Evolutionary conservation across 768 basidiomycete species (phyloP), one percentile per base, ranked within the genome.

Genomic region (Russula sp.): DNA sequence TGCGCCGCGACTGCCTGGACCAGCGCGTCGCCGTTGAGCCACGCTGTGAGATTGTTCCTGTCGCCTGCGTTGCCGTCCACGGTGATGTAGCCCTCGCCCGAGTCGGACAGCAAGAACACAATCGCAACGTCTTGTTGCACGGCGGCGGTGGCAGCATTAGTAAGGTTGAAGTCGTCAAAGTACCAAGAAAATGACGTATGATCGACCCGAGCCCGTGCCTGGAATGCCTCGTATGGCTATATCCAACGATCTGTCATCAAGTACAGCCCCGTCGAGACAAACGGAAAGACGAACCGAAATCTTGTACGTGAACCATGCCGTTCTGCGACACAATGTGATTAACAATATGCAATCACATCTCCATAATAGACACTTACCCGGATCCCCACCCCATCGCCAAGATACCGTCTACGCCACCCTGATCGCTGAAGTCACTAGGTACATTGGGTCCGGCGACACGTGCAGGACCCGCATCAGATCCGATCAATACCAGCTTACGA

Each of bases 301-400:
- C 14, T 93, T 81, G 72, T 93, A 93, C 6, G 86, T 83, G 76
- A 90, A 86, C 66, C 84, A 82, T 13, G 83, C 78, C 0, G 93
- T 90, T 6, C 82, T 81, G 25, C 61, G 68, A 46, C 65, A n/a
- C 78, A 14, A 41, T 1, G 4, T 46, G 43, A 25, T 6, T 25
- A 13, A 11, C 6, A 5, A 5, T 13, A 9, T 9, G 16, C 20
- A 25, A 25, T 3, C 8, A 35, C 5, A 3, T 0, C 25, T 3
- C 14, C 7, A 18, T n/a, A 8, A 46, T 13, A 47, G 22, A 6
- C 9, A 42, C 64, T 42, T 7, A 65, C 73, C 91, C 92, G 53
- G 86, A 88, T 41, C 92, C 94, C 94, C 94, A 97, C 14, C 93
- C 93, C 86, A 93, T 87, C 8, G 91, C 92, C 22, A 97, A 78